Evolutionary conservation across 2,329 filamentous ascomycete genomes (phyloP), one percentile per base, ranked within the genome.

Genomic region (Cryoendolithus antarcticus): DNA sequence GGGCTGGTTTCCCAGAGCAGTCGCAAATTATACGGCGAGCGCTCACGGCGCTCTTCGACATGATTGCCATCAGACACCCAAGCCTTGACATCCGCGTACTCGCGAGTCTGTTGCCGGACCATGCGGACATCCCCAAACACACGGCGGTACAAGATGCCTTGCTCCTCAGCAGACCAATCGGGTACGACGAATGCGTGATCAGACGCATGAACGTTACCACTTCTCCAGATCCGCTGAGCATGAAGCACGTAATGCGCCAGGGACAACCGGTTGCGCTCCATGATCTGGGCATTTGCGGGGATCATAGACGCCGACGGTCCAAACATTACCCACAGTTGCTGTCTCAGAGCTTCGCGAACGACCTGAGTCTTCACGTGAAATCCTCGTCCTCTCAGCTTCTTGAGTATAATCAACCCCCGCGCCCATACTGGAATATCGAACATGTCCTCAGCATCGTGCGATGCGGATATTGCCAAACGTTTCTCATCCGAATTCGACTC

Each of bases 241-340:
- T 57, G 50, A 6, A 39, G 36, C 15, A 60, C 43, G 35, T 52
- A 57, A 27, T 57, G 46, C 4, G 44, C 41, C 21, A 60, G 41
- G 1, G 46, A 31, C 11, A 56, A 27, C 6, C 41, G 9, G 35
- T 57, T 59, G n/a, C 37, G 27, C 5, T 32, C 37, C 31, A 40
- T 47, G 15, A 43, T 36, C 19, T 41, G 28, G 21, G 46, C 21
- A 13, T 57, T 57, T 15, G 47, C 34, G 6, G 13, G 32, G 36
- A 40, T 47, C 2, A 29, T 41, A 4, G 54, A 55, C 28, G 35
- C 44, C 6, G 45, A 53, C 9, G 59, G 57, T 3, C 58, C 57
- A 32, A 58, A 62, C 2, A 61, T 40, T 10, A 51, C 55, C 53
- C 55, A 58, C 30, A 62, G 48, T n/a, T 54, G 52, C 10, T 39